Percentiles rank a stretch among this genome's conserved stretches.
These are phyloP conservation scores for Pseudozyma hubeiensis DNA, from an alignment of 1,284 basidiomycete species.

Conservation along the genomic window DNA sequence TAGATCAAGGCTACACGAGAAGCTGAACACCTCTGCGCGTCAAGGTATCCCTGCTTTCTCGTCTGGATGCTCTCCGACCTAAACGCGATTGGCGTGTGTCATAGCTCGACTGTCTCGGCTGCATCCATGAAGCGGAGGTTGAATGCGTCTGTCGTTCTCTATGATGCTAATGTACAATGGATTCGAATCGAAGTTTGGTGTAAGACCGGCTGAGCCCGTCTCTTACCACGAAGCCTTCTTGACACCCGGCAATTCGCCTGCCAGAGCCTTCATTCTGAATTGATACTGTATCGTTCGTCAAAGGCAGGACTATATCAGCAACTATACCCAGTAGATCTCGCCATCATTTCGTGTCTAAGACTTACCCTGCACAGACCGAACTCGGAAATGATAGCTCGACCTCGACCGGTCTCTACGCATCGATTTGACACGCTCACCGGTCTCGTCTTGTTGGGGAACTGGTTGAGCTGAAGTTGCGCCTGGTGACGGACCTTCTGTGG, in stretches of 20 bases:
- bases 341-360: slow-evolving; percentile 18
- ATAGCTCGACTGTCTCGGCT: too few relatives aligned
- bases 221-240: slow-evolving; percentile 86
- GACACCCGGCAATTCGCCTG: slow-evolving; percentile 84
- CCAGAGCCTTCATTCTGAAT: slow-evolving; percentile 84
- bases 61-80: too few relatives aligned
- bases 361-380: slow-evolving; percentile 88
- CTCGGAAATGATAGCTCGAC: slow-evolving; percentile 86
- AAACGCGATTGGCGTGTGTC: too few relatives aligned
- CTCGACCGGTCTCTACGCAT: slow-evolving; percentile 84
- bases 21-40: too few relatives aligned
- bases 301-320: neutral
- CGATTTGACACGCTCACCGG: slow-evolving; percentile 87
- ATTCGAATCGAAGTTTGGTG: neutral
- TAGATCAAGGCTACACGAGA: too few relatives aligned
- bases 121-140: too few relatives aligned
- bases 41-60: too few relatives aligned
- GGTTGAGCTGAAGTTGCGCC: slow-evolving; percentile 93
- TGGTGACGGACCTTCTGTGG: slow-evolving; percentile 83
- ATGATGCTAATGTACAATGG: slow-evolving; percentile 27
- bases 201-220: neutral
- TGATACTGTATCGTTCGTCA: slow-evolving; percentile 75
- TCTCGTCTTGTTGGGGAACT: slow-evolving; percentile 83
- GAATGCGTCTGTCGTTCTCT: neutral
- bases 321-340: neutral